Evolutionary conservation across 108 stramenopile genomes (phyloP).

Genomic region (Nitzschia palea): DNA sequence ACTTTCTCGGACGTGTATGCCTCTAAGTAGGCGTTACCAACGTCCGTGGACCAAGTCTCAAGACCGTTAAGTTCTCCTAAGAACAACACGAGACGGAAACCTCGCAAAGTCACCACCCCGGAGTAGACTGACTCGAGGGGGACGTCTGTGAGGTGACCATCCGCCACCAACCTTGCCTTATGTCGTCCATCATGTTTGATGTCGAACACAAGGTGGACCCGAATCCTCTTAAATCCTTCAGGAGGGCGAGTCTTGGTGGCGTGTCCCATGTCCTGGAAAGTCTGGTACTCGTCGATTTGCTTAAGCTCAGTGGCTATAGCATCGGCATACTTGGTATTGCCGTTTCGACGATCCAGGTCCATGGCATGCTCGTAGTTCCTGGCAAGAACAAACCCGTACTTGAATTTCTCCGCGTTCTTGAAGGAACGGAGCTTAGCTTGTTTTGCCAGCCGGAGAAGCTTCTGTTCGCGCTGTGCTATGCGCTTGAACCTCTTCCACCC

Average conservation of each 20-base stretch:
- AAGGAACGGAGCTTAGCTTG: neutral
- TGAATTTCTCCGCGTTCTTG: no score
- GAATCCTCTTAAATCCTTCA: conserved; percentile 27
- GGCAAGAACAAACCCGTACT: conserved; percentile 31
- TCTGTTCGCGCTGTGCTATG: no score
- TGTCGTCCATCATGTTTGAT: conserved; percentile 33
- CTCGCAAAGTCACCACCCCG: conserved; percentile 24
- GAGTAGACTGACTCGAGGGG: conserved; percentile 31
- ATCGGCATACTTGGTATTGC: conserved; percentile 40
- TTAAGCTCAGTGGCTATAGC: conserved; percentile 12
- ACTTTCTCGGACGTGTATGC: conserved; percentile 24
- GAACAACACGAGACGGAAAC: conserved; percentile 9
- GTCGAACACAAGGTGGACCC: conserved; percentile 37
- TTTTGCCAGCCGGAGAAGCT: neutral
- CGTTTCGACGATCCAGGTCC: conserved; percentile 11
- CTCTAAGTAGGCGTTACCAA: conserved; percentile 28
- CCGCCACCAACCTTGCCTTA: conserved; percentile 24
- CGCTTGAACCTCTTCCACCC: neutral
- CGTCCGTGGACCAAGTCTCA: conserved; percentile 22
- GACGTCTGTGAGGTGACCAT: conserved; percentile 32
- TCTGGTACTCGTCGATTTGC: conserved; percentile 22
- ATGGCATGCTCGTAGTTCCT: conserved; percentile 26
- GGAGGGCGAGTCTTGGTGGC: neutral
- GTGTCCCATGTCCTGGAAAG: conserved; percentile 27
- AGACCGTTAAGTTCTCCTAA: conserved; percentile 21